Evolutionary conservation across 495 filamentous ascomycete genomes (phyloP).

Genomic region (Wilcoxina mikolae): DNA sequence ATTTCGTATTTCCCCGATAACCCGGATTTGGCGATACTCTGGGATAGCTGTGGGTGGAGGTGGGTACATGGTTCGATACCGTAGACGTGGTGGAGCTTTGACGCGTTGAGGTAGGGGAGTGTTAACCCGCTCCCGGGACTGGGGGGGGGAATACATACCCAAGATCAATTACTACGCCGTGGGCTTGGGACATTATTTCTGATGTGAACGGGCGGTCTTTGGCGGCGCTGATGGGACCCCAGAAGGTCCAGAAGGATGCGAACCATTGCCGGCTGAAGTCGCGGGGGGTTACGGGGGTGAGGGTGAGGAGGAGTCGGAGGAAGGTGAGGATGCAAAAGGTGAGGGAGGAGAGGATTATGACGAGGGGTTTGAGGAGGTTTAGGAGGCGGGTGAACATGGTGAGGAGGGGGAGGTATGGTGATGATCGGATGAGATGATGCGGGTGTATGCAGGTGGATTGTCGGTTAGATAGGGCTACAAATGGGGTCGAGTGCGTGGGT

Average conservation of each 20-base stretch:
- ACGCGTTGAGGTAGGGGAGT: not conserved
- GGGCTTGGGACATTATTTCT: not conserved
- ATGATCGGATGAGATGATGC: too few relatives aligned
- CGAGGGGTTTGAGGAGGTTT: too few relatives aligned
- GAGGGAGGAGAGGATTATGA: too few relatives aligned
- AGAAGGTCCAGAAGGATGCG: slow-evolving; percentile 2
- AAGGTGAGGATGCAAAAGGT: too few relatives aligned
- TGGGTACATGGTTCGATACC: slow-evolving; percentile 30
- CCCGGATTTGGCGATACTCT: slow-evolving; percentile 15
- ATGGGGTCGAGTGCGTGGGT: too few relatives aligned
- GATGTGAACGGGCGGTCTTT: not conserved
- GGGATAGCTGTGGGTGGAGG: slow-evolving; percentile 27
- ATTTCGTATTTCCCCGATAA: not conserved
- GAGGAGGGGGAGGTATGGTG: too few relatives aligned
- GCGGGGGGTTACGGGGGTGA: too few relatives aligned
- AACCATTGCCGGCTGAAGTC: not conserved
- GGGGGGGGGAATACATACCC: not conserved
- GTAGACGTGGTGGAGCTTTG: slow-evolving; percentile 25
- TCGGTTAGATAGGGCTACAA: too few relatives aligned
- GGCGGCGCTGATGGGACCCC: slow-evolving; percentile 1
- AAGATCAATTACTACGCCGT: not conserved
- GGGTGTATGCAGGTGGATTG: too few relatives aligned
- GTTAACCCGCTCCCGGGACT: not conserved
- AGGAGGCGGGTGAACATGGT: too few relatives aligned
- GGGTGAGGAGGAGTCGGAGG: too few relatives aligned